These are phyloP conservation scores for Cyclotella kingstonii DNA, from an alignment of 108 stramenopile genomes.

Conservation along the genomic window DNA sequence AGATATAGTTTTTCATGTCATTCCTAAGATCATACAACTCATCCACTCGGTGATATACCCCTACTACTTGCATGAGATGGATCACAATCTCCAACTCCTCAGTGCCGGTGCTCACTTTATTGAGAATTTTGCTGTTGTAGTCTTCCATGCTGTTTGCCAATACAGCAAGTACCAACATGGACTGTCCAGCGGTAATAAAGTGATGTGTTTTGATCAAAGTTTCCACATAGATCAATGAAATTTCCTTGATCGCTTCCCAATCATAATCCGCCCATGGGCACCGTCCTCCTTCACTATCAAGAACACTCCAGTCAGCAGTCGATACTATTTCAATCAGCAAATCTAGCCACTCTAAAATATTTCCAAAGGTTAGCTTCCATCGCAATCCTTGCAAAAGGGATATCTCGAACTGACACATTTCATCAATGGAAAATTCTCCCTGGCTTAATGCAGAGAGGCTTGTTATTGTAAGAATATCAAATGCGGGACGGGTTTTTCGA, in stretches of 20 bases:
- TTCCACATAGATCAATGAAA: neutral
- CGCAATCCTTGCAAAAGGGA: slow-evolving; percentile 39
- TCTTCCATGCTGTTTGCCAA: neutral
- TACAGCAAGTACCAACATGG: neutral
- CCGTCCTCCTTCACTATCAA: neutral
- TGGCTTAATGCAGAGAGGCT: slow-evolving; percentile 33
- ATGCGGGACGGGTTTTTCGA: slow-evolving; percentile 8
- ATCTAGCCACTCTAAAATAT: neutral
- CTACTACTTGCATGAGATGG: neutral
- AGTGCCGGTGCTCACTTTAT: too few relatives aligned
- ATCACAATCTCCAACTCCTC: too few relatives aligned
- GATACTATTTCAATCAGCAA: neutral
- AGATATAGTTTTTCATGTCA: slow-evolving; percentile 5
- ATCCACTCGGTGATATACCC: neutral
- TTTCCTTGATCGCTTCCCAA: neutral
- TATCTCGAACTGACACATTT: slow-evolving; percentile 59
- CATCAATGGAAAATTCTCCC: slow-evolving; percentile 56
- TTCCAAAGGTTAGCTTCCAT: slow-evolving; percentile 51
- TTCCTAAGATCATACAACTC: neutral
- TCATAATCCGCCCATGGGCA: neutral
- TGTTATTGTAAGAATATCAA: neutral
- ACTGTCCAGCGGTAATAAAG: neutral
- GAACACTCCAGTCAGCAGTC: neutral
- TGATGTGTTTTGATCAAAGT: neutral
- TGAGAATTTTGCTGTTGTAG: neutral